These are phyloP conservation scores for Prunus yedoensis DNA, from an alignment of 331 rosid genomes.

Conservation along the genomic window DNA sequence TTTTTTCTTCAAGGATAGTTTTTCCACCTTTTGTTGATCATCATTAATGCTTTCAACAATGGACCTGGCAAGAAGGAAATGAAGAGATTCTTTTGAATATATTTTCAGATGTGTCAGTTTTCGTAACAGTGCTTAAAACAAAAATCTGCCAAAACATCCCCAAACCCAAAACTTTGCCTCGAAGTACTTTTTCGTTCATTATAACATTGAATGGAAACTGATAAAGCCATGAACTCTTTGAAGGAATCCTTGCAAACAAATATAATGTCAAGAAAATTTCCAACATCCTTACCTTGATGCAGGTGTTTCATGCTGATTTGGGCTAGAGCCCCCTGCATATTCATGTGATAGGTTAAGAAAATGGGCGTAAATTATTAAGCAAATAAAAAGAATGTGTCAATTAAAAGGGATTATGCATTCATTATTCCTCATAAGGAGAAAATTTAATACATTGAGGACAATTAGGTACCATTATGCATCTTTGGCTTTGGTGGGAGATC, in stretches of 20 bases:
- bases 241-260: neutral
- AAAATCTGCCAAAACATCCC: neutral
- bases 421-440: neutral
- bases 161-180: neutral
- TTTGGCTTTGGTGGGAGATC: conserved; percentile 64
- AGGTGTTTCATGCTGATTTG: conserved; percentile 26
- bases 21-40: conserved; percentile 44
- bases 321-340: conserved; percentile 38
- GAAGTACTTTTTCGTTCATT: no score
- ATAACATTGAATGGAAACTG: neutral
- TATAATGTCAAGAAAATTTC: neutral
- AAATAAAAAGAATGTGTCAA: neutral
- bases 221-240: neutral
- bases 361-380: neutral
- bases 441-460: conserved; percentile 6
- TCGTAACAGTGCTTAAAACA: neutral
- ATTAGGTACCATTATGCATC: conserved; percentile 50
- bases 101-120: neutral
- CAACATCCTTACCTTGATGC: conserved; percentile 25
- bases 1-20: conserved; percentile 52
- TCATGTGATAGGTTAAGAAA: conserved; percentile 13
- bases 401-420: neutral
- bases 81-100: conserved; percentile 3
- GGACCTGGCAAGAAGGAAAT: conserved; percentile 35
- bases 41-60: conserved; percentile 30